Evolutionary conservation across 768 basidiomycete genomes (phyloP), one percentile per base, ranked within the genome.

Genomic region (Lactarius sp.): DNA sequence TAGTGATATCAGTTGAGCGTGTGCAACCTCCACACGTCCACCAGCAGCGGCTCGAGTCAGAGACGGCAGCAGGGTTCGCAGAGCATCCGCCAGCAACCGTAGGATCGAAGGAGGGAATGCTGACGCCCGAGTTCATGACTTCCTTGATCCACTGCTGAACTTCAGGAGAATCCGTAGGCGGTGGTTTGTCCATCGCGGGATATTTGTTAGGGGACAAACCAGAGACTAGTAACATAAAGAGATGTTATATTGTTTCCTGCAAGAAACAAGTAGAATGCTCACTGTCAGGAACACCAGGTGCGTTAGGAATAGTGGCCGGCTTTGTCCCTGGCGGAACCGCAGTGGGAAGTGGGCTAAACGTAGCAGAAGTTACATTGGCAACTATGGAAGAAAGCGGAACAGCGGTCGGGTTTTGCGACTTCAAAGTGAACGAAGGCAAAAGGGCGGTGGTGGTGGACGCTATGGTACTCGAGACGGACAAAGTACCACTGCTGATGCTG

Each of bases 21-120:
- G 80, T 83, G 75, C 90, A 92, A 42, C 86, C 85, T 69, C 83
- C 81, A 70, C 89, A 91, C 12, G 88, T 87, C 88, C 87, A 92
- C 90, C 90, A 92, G 74, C 88, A 90, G 31, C 83, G 77, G 10
- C 71, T 75, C 6, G 72, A 47, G 71, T 89, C 39, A 4, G 79
- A 79, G 9, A 82, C 85, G 1, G 80, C 82, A 8, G 70, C 63
- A 0, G 70, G 73, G 71, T 90, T 88, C 42, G 81, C 79, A 2
- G 82, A 71, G 71, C 90, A 92, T 31, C 77, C 75, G 55, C 74
- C 74, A 20, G 68, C 58, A n/a, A 61, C 67, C n/a, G 77, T 88
- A 31, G 74, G 73, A 2, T 72, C 20, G 64, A 87, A 74, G 71
- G 77, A 68, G 8, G 90, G 89, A 69, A 90, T 86, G 3, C 70